Base-by-base conservation (phyloP, 768 basidiomycete genomes). In the Tricholoma bakamatsutake region DNA sequence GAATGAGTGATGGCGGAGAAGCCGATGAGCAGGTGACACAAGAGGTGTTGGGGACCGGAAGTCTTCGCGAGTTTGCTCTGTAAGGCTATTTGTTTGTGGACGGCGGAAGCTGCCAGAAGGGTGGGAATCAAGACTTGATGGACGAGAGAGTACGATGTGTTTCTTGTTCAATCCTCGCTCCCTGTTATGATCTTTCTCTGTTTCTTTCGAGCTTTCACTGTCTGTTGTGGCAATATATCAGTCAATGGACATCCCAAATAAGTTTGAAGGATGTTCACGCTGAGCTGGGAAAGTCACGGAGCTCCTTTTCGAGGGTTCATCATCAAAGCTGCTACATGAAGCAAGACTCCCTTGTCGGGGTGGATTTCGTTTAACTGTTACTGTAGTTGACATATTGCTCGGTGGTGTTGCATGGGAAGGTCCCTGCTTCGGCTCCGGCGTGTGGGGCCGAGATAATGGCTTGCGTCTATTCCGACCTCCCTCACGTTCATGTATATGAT, bases 141-240 rank as follows among this genome's bases (percentile, higher is more conserved):
- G 72, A n/a, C 77, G 78, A 47, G 62, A 57, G 62, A 61, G 45
- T 17, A 62, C 68, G 15, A 67, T 62, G 18, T 71, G 71, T 10
- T 72, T 76, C 58, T 71, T 80, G 63, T 83, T 83, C 82, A 83
- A 82, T 50, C 76, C 75, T 33, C 78, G 73, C 61, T 83, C 84
- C 37, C 76, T 57, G 46, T 73, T 71, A 46, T 69, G 73, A 51
- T 82, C 81, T 43, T 63, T 65, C 53, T 77, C 76, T 21, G 74
- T 53, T 46, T 79, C 79, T 37, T 63, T 64, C 5, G 71, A 62
- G 34, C 71, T 71, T 40, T 82, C 81, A 47, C 66, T 71, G 65
- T 80, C 83, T 84, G 56, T 21, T 10, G 18, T n/a, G 30, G 27
- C 52, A 30, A 31, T 47, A 28, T 8, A 53, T 62, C 49, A 43